phyloP scores from a whole-genome alignment of 257 asterid genomes.

The Nicotiana otophora region DNA sequence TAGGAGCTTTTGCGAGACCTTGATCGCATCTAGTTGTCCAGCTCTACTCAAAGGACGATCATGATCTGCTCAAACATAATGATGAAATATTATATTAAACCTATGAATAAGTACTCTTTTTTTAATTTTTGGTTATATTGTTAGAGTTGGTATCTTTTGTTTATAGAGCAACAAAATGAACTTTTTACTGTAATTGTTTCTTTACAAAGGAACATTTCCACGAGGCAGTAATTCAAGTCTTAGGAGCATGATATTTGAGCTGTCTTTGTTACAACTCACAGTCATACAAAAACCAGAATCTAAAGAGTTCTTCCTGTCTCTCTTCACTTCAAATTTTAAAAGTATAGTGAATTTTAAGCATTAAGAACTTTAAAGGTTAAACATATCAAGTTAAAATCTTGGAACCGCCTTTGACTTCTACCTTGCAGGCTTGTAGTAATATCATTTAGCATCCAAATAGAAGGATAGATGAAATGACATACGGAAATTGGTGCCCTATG shows the following conservation, averaged over 20 bases:
- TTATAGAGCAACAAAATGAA: neutral
- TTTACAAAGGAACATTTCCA: too few species aligned
- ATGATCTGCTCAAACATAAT: constrained; percentile 49
- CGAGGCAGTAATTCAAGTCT: too few species aligned
- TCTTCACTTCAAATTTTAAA: neutral
- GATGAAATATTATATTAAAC: neutral
- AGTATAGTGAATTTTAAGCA: too few species aligned
- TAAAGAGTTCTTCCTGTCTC: neutral
- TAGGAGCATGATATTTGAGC: too few species aligned
- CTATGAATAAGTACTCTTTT: neutral
- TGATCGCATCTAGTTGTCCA: constrained; percentile 77
- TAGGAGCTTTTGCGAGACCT: constrained; percentile 64
- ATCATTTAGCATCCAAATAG: neutral
- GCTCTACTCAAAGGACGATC: constrained; percentile 86
- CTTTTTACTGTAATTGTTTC: neutral
- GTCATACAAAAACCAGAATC: neutral
- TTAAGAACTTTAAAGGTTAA: too few species aligned
- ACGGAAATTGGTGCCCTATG: neutral
- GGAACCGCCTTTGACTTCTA: too few species aligned
- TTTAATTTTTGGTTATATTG: too few species aligned
- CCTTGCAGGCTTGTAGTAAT: too few species aligned
- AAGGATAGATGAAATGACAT: too few species aligned
- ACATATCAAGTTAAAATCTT: too few species aligned
- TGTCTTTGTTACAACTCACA: neutral
- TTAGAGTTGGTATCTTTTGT: neutral